Base-by-base conservation (phyloP, 306 rosid genomes). In the Cotoneaster glaucophyllus region DNA sequence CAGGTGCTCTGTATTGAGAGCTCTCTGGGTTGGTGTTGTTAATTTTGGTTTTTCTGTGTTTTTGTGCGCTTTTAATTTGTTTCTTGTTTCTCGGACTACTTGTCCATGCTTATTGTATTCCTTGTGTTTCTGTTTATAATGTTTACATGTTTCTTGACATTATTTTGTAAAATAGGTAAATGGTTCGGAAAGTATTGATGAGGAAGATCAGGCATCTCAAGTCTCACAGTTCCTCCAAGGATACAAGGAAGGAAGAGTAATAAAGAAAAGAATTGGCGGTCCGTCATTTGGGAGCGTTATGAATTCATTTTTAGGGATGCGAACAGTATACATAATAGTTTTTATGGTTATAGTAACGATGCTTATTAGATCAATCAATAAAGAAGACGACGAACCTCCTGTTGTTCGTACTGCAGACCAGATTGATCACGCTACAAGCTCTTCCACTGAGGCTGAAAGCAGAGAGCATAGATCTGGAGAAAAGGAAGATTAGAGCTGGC, bases 211-310 rank as follows among this genome's bases (percentile, higher is more conserved):
- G 44, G 98, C 90, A 71, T 85, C 91, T 15, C 88, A 83, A 73
- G 86, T 96, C 68, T 83, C 96, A 1, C 85, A 77, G 74, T 90
- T 96, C 71, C 69, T 96, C 4, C 89, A 85, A 87, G 97, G 98
- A 81, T 96, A 90, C 21, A 84, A 86, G 70, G 96, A 90, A 76
- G 99, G 99, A 76, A 89, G 86, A 84, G 89, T 89, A 18, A 37
- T 83, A 74, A 63, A 89, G 87, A 80, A 88, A 48, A 31, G 54
- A 77, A 67, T 86, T 10, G 78, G 86, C 3, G 90, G 93, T 31
- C 84, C 90, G 18, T 87, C 97, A 0, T 7, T 85, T 31, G 66
- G 85, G 64, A 82, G 80, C 62, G 81, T 73, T 61, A 44, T 92
- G 66, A 73, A 80, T 50, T 84, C 87, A 52, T 73, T 85, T 5